Conservation (phyloP, 2,329 filamentous ascomycete species). For the Huntiella decipiens region DNA sequence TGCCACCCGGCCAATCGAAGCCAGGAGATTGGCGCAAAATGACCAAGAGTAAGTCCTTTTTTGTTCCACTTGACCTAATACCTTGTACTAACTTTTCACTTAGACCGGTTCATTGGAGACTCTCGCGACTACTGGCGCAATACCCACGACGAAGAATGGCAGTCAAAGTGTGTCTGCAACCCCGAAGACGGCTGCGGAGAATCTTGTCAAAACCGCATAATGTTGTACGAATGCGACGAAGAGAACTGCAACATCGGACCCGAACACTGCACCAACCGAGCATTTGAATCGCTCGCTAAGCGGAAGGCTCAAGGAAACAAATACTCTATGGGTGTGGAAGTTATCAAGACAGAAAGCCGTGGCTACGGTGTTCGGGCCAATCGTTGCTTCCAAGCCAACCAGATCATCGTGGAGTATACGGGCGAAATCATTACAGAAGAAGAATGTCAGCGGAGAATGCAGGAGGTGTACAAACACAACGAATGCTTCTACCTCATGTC, state of each 20-base stretch:
- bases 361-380: slow-evolving; percentile 87
- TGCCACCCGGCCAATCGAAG: slow-evolving; percentile 71
- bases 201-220: slow-evolving; percentile 81
- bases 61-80: background rate
- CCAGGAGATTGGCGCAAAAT: slow-evolving; percentile 85
- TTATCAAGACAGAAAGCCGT: slow-evolving; percentile 73
- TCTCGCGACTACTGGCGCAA: slow-evolving; percentile 67
- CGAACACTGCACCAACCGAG: slow-evolving; percentile 65
- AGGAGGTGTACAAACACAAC: slow-evolving; percentile 80
- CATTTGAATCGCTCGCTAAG: slow-evolving; percentile 61
- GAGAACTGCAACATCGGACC: slow-evolving; percentile 68
- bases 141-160: slow-evolving; percentile 47
- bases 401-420: slow-evolving; percentile 97
- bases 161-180: slow-evolving; percentile 60
- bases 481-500: slow-evolving; percentile 98
- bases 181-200: slow-evolving; percentile 69
- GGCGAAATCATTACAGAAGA: slow-evolving; percentile 93
- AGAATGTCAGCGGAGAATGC: slow-evolving; percentile 88
- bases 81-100: slow-evolving; percentile 15
- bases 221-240: slow-evolving; percentile 92
- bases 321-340: slow-evolving; percentile 85
- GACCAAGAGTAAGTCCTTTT: slow-evolving; percentile 53
- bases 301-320: slow-evolving; percentile 63
- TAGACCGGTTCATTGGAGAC: slow-evolving; percentile 80
- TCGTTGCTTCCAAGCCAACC: slow-evolving; percentile 66